Conservation (phyloP, 768 basidiomycete genomes). For the Candolleomyces eurysporus region DNA sequence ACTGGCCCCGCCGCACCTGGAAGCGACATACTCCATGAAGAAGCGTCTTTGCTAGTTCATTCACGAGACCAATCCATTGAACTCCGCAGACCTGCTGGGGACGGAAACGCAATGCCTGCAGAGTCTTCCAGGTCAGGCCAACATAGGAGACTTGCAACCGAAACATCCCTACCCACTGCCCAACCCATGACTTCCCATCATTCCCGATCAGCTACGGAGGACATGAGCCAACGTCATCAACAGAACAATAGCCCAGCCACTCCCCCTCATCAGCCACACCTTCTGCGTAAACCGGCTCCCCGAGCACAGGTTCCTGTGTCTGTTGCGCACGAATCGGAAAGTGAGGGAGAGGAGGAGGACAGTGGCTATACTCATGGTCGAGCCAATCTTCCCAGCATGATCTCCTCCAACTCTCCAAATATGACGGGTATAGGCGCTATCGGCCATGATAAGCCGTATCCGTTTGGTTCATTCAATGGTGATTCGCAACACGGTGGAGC, state of each 20-base stretch:
- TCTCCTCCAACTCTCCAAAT: constrained; percentile 51
- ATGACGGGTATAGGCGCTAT: constrained; percentile 65
- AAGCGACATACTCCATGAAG: background rate
- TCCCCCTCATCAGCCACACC: constrained; percentile 27
- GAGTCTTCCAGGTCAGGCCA: constrained; percentile 5
- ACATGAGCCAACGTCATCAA: constrained; percentile 13
- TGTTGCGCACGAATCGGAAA: constrained; percentile 44
- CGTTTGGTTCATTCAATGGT: constrained; percentile 26
- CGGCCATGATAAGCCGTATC: constrained; percentile 31
- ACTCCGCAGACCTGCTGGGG: background rate
- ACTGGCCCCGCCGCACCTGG: constrained; percentile 44
- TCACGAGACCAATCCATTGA: background rate
- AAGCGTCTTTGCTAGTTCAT: background rate
- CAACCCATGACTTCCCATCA: constrained; percentile 10
- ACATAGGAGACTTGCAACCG: constrained; percentile 40
- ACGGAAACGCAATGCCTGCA: background rate
- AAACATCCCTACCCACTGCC: constrained; percentile 20
- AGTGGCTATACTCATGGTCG: constrained; percentile 19
- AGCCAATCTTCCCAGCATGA: constrained; percentile 50
- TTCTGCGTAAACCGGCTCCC: constrained; percentile 63
- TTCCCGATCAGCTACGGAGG: constrained; percentile 16
- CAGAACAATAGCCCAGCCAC: constrained; percentile 9
- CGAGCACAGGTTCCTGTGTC: constrained; percentile 63
- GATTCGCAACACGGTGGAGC: background rate
- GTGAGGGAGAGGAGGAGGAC: constrained; percentile 11